phyloP scores from a whole-genome alignment of 805 yeast genomes.

The Saccharomycopsis schoenii region DNA sequence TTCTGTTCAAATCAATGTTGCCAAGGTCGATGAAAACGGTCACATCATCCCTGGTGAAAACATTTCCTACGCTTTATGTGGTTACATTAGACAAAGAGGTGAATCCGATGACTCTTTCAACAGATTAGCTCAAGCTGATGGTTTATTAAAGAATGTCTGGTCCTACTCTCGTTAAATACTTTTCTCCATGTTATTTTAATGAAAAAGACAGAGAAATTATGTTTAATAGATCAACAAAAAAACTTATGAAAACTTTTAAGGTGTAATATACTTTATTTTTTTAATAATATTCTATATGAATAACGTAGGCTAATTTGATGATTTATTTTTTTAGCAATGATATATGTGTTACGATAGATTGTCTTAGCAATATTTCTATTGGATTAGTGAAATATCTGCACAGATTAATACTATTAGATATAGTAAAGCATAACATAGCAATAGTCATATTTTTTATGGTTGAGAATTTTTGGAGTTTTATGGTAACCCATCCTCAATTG shows the following conservation, averaged over 20 bases:
- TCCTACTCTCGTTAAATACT: conserved; percentile 74
- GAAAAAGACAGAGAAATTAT: background rate
- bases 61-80: conserved; percentile 94
- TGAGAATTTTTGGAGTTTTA: too few relatives aligned
- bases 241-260: conserved; percentile 1
- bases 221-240: conserved; percentile 1
- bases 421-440: too few relatives aligned
- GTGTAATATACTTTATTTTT: conserved; percentile 2
- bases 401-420: too few relatives aligned
- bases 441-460: too few relatives aligned
- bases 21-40: conserved; percentile 96
- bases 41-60: conserved; percentile 83
- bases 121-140: conserved; percentile 99
- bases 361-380: too few relatives aligned
- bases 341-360: too few relatives aligned
- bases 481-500: too few relatives aligned
- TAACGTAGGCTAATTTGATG: background rate
- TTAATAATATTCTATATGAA: background rate
- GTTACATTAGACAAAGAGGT: conserved; percentile 97
- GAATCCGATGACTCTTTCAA: conserved; percentile 98
- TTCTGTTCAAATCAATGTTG: conserved; percentile 97
- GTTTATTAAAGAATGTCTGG: conserved; percentile 95
- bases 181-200: background rate
- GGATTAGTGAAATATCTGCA: too few relatives aligned
- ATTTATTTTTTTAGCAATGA: too few relatives aligned